phyloP scores from a whole-genome alignment of 176 grass and related monocot species.

The Bromus sterilis region DNA sequence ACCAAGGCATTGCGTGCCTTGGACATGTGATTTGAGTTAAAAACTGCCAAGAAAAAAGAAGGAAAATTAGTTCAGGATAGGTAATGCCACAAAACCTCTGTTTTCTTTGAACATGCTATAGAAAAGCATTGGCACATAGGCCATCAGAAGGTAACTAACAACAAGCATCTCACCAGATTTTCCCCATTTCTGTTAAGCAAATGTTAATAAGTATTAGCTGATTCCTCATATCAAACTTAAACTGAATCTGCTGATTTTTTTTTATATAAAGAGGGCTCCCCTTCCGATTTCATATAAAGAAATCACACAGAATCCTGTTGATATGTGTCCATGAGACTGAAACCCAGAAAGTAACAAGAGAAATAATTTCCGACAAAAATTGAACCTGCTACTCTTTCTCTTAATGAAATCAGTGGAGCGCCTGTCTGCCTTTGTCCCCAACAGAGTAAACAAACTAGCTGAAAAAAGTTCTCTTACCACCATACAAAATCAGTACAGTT shows the following conservation, averaged over 20 bases:
- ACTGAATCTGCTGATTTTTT: no score
- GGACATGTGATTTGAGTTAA: slow-evolving; percentile 44
- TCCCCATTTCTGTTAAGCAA: not conserved
- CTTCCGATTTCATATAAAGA: no score
- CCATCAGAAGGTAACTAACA: not conserved
- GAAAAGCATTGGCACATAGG: not conserved
- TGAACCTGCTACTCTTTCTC: not conserved
- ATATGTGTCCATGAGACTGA: not conserved
- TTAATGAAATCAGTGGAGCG: not conserved
- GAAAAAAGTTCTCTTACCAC: not conserved
- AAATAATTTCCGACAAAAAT: not conserved
- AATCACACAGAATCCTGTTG: no score
- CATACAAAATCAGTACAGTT: not conserved
- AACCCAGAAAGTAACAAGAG: not conserved
- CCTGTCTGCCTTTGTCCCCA: not conserved
- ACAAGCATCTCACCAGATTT: not conserved
- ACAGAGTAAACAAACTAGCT: not conserved
- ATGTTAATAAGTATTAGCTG: not conserved
- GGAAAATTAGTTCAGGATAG: slow-evolving; percentile 1
- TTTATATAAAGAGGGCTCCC: no score
- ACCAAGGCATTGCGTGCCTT: slow-evolving; percentile 52
- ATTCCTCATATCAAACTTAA: not conserved
- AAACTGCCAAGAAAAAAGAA: slow-evolving; percentile 24
- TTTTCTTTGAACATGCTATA: not conserved
- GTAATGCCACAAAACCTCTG: not conserved